phyloP scores from a whole-genome alignment of 164 flowering plant genomes.

The Taxillus chinensis region DNA sequence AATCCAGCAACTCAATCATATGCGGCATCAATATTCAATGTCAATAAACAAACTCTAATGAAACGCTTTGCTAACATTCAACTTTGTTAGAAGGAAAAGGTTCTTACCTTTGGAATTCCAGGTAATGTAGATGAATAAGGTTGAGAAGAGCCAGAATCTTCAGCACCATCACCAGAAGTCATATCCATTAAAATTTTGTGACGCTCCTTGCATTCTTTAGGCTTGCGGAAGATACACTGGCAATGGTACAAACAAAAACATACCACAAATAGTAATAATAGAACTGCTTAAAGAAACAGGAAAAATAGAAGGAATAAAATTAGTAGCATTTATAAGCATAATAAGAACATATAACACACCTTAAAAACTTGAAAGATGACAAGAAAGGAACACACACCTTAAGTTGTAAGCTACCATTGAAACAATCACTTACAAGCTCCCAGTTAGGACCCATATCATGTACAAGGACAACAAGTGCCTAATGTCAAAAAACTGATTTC shows the following conservation, averaged over 20 bases:
- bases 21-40: too few species aligned
- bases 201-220: conserved; percentile 90
- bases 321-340: too few species aligned
- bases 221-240: conserved; percentile 77
- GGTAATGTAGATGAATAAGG: conserved; percentile 87
- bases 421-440: conserved; percentile 96
- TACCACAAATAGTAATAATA: not conserved
- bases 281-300: not conserved
- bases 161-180: conserved; percentile 87
- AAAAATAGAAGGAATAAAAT: too few species aligned
- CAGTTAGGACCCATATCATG: conserved; percentile 99
- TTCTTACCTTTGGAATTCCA: conserved; percentile 84
- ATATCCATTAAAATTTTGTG: conserved; percentile 79
- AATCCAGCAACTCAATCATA: too few species aligned
- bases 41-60: too few species aligned
- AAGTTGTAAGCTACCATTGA: conserved; percentile 72
- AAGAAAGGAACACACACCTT: conserved; percentile 38
- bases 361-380: too few species aligned
- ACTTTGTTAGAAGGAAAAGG: not conserved
- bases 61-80: too few species aligned
- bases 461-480: conserved; percentile 98
- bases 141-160: conserved; percentile 94
- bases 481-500: conserved; percentile 4
- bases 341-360: too few species aligned
- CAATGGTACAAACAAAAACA: conserved; percentile 5